Evolutionary conservation across 176 grass and related monocot species (phyloP).

Genomic region (Triticum urartu): DNA sequence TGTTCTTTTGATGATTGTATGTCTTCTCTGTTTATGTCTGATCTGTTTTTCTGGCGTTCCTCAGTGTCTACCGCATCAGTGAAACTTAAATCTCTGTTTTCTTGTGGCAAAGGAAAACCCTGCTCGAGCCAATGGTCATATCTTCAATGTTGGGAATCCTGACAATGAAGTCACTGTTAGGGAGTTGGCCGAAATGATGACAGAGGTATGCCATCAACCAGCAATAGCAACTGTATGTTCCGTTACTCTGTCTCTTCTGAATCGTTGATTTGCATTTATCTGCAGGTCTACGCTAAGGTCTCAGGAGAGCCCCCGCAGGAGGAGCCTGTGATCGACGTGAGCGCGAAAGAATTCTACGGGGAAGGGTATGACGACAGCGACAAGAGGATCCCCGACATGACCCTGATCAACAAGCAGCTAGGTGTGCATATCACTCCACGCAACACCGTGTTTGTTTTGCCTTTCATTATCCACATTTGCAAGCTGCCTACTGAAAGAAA

Average conservation of each 20-base stretch:
- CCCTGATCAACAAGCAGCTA: constrained; percentile 89
- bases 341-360: constrained; percentile 81
- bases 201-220: constrained; percentile 38
- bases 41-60: not conserved
- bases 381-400: constrained; percentile 88
- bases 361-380: constrained; percentile 97
- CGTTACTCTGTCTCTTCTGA: not conserved
- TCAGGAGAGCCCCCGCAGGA: constrained; percentile 68
- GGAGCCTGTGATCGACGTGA: constrained; percentile 79
- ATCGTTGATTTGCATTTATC: not conserved
- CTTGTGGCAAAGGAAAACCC: constrained; percentile 64
- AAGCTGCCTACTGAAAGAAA: no score
- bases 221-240: not conserved
- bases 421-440: constrained; percentile 33
- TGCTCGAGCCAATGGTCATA: constrained; percentile 78
- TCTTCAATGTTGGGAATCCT: constrained; percentile 93
- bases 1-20: constrained; percentile 91
- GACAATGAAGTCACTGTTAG: constrained; percentile 95
- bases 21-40: not conserved
- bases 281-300: constrained; percentile 82
- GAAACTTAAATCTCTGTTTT: not conserved
- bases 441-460: not conserved
- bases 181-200: constrained; percentile 93
- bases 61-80: not conserved
- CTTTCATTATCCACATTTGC: not conserved